Evolutionary conservation across 768 basidiomycete species (phyloP).

Genomic region (Cystobasidium tubakii): DNA sequence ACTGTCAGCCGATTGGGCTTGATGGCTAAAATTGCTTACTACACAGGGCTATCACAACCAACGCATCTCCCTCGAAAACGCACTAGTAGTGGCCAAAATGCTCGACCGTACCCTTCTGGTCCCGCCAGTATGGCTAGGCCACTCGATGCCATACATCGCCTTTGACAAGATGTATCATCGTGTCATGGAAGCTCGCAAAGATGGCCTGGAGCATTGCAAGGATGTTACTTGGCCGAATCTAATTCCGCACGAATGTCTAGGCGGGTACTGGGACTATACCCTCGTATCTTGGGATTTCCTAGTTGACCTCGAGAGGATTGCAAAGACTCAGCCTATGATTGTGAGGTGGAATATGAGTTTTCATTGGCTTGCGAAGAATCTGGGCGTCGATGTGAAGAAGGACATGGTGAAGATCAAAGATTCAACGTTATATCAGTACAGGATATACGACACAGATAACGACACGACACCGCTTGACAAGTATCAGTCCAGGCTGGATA

Average conservation of each 20-base stretch:
- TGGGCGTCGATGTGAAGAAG: conserved; percentile 48
- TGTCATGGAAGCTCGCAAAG: conserved; percentile 54
- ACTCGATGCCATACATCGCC: conserved; percentile 59
- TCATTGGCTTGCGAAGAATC: conserved; percentile 53
- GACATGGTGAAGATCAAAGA: conserved; percentile 59
- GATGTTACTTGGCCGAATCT: conserved; percentile 52
- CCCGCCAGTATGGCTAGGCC: conserved; percentile 68
- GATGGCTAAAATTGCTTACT: neutral
- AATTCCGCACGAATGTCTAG: conserved; percentile 57
- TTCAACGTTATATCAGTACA: conserved; percentile 59
- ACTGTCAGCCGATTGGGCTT: neutral
- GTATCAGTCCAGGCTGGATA: conserved; percentile 45
- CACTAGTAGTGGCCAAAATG: conserved; percentile 62
- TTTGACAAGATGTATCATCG: conserved; percentile 55
- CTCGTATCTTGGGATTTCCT: conserved; percentile 66
- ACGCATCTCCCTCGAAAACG: conserved; percentile 79
- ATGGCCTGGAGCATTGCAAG: conserved; percentile 43
- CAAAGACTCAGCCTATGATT: conserved; percentile 51
- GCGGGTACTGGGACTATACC: conserved; percentile 60
- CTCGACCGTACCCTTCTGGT: conserved; percentile 72
- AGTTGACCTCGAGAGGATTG: conserved; percentile 54
- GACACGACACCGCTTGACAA: conserved; percentile 44
- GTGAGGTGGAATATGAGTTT: conserved; percentile 56
- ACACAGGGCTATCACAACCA: conserved; percentile 68
- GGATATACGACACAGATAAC: conserved; percentile 56